Evolutionary conservation across 768 basidiomycete genomes (phyloP).

Genomic region (Agaricus sinodeliciosus): DNA sequence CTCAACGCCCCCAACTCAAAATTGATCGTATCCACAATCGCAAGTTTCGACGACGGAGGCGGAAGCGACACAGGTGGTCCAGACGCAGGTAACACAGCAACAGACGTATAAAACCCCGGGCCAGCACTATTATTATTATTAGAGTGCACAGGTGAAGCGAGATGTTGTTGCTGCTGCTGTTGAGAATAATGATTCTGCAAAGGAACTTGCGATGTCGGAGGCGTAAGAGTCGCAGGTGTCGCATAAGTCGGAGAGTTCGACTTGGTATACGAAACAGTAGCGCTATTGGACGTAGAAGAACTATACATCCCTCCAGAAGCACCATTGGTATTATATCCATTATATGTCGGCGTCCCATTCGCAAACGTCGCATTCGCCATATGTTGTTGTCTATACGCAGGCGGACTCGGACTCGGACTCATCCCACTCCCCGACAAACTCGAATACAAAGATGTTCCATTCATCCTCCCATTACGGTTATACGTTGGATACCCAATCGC

Average conservation of each 20-base stretch:
- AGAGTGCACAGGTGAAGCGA: background rate
- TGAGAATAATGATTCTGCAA: background rate
- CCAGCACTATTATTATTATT: conserved; percentile 1
- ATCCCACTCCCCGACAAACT: conserved; percentile 4
- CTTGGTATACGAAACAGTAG: conserved; percentile 10
- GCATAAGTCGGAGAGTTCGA: conserved; percentile 5
- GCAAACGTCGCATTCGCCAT: background rate
- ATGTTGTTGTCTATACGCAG: background rate
- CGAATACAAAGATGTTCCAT: background rate
- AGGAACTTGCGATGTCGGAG: background rate
- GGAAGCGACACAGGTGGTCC: conserved; percentile 11
- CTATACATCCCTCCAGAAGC: background rate
- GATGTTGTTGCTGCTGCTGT: background rate
- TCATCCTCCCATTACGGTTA: background rate
- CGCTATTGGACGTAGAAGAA: background rate
- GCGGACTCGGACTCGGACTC: background rate
- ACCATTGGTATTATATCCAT: conserved; percentile 5
- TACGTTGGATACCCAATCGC: conserved; percentile 1
- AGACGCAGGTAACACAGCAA: conserved; percentile 8
- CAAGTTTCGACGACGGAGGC: conserved; percentile 31
- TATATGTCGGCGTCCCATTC: background rate
- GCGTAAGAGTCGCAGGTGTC: conserved; percentile 2
- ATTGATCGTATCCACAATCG: conserved; percentile 37
- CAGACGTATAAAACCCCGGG: conserved; percentile 24
- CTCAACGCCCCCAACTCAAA: conserved; percentile 44